Evolutionary conservation across 2,329 filamentous ascomycete species (phyloP), one percentile per base, ranked within the genome.

Genomic region (Cordyceps fumosorosea): DNA sequence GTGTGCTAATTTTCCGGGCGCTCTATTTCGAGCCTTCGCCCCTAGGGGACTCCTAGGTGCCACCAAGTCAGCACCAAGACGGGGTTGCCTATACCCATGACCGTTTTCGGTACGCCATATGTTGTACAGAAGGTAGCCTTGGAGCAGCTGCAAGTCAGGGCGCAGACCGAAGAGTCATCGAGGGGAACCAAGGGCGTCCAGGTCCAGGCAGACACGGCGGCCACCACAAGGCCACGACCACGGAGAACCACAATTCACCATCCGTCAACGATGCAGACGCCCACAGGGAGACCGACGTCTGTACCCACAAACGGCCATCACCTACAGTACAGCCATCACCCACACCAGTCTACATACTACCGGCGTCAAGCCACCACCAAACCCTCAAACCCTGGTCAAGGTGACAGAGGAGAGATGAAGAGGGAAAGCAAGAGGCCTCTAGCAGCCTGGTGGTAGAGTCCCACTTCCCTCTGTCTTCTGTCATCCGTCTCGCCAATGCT

Each of bases 101-200:
- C 34, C 8, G 34, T 11, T 37, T 10, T 37, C 11, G 34, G 34
- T 12, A 54, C 20, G 12, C 52, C 34, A 54, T 22, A 24, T 54
- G 52, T 34, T 5, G 52, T 55, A 55, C 52, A 29, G 26, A 29
- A 6, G 26, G 3, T 29, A 3, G 26, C 6, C 20, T 47, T 18
- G 5, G 8, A 20, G 44, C 40, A 42, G 10, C 40, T 42, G 40
- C 40, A 42, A 42, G n/a, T n/a, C n/a, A 20, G 44, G n/a, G 20
- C 6, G 5, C 52, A 42, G 52, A n/a, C 52, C 54, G 54, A 56
- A 48, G 42, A 56, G 55, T 56, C 55, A 56, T 56, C 44, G 18
- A 8, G 5, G 16, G n/a, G n/a, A 18, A 22, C 32, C 42, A 16
- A n/a, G 42, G 6, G n/a, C n/a, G 22, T 24, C 45, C 7, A 26